A percentile compares a stretch with the other conserved stretches of the same genome.
Evolutionary conservation across 2,329 filamentous ascomycete genomes (phyloP).

Genomic region (Xylariaceae sp.): DNA sequence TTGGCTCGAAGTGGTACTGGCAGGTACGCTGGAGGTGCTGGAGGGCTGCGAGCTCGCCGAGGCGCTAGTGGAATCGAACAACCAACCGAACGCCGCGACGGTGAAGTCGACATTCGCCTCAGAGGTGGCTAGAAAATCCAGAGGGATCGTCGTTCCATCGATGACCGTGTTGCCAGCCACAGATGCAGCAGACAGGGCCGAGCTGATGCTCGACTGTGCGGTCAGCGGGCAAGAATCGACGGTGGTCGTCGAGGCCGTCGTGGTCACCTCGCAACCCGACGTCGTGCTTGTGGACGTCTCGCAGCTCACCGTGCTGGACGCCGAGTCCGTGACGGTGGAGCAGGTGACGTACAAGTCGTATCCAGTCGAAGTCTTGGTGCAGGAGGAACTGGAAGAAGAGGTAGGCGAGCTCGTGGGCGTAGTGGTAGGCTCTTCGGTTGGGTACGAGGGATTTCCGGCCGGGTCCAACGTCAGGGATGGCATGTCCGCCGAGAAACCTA

Average conservation of each 20-base stretch:
- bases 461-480: constrained; percentile 1
- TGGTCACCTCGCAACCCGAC: neutral
- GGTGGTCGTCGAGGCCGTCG: neutral
- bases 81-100: neutral
- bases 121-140: constrained; percentile 1
- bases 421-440: neutral
- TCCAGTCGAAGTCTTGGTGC: neutral
- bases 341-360: neutral
- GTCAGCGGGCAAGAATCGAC: neutral
- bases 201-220: neutral
- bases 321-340: neutral
- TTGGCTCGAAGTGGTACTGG: too few relatives aligned
- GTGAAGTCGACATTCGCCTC: too few relatives aligned
- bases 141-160: neutral
- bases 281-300: neutral
- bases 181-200: neutral
- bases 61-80: neutral
- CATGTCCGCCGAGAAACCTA: too few relatives aligned
- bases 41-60: too few relatives aligned
- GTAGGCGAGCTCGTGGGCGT: neutral
- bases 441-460: neutral
- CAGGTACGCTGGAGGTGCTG: too few relatives aligned
- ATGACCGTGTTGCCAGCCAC: neutral
- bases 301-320: neutral
- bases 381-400: neutral